Base-by-base conservation (phyloP, 768 basidiomycete genomes). In the Trichaptum fuscoviolaceum region DNA sequence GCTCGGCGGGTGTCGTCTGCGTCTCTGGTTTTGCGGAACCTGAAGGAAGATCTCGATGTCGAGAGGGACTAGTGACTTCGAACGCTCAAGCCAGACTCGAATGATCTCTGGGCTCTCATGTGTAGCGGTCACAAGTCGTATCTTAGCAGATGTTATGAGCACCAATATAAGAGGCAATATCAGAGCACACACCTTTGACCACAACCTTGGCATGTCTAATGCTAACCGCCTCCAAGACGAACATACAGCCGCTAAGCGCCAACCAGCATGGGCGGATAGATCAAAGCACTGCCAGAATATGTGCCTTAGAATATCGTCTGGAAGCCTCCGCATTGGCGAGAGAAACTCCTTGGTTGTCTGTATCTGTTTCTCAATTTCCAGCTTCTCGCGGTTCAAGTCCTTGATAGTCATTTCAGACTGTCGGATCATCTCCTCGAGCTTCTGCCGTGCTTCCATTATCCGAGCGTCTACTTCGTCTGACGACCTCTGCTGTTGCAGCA, bases 41-140 rank as follows among this genome's bases (percentile, higher is more conserved):
- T 86, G 87, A 52, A 93, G 78, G 73, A 86, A 88, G 61, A 93
- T 91, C 73, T 92, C 90, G 67, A 93, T 90, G 73, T 92, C 92
- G 9, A 93, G 82, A 7, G 91, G 88, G 7, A 87, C 85, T 5
- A 76, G 82, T 63, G 81, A 78, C 20, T 92, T 92, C 15, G 92
- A 89, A 27, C 91, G 87, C 74, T 92, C 91, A 0, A 93, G 81
- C 91, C 92, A 93, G 12, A 93, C 81, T 8, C 92, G 87, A 62
- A 93, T 84, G 6, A 88, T 91, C 72, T 93, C 91, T 27, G 91
- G 85, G 30, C 90, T 90, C 9, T 88, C 80, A 57, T 84, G 80
- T 67, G 87, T 88, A 30, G 84, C 87, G 24, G 91, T 91, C 58
- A 87, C 79, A 57, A 93, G 84, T 23, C 90, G 89, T 70, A 93